Evolutionary conservation across 805 yeast genomes (phyloP), one percentile per base, ranked within the genome.

Genomic region (Zygosaccharomyces bisporus): DNA sequence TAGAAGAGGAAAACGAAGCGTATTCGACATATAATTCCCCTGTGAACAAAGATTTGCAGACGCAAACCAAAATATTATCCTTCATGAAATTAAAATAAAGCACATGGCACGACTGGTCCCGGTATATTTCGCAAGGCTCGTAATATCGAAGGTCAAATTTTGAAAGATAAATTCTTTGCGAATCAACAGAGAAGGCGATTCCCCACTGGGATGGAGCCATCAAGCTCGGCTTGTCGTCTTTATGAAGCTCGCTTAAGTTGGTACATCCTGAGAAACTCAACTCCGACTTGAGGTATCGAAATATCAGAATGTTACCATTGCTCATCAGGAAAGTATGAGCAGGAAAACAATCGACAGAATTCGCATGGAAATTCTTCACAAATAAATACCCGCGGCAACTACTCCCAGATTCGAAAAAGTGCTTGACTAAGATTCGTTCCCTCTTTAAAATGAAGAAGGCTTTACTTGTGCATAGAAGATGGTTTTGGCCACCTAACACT

Each of bases 401-500:
- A 23, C 19, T 19, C 13, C 23, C 41, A 8, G 6, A 12, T 9
- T 17, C 14, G 17, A 37, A 38, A 9, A 4, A 17, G 34, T 19
- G 17, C n/a, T 21, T 21, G 9, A 12, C 13, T 20, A 27, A 14
- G 10, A 37, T 14, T 33, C 14, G 17, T 10, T 21, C 19, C 12
- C 17, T 19, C 6, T 41, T 17, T 12, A 33, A 41, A n/a, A 44
- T 14, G 27, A 44, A 38, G 7, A 41, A 19, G 10, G 30, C 47
- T 4, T 34, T 32, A 29, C 29, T 38, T 19, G 39, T 36, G 42
- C 51, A 47, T 24, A 47, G 18, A 18, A 41, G 41, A 19, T 41
- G 37, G 4, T 32, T n/a, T 5, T 30, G 29, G 17, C 27, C 34
- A 23, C 23, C 21, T 24, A 47, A 20, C 18, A 13, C 17, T 8